Evolutionary conservation across 2,329 filamentous ascomycete species (phyloP), one percentile per base, ranked within the genome.

Genomic region (Bretziella fagacearum): DNA sequence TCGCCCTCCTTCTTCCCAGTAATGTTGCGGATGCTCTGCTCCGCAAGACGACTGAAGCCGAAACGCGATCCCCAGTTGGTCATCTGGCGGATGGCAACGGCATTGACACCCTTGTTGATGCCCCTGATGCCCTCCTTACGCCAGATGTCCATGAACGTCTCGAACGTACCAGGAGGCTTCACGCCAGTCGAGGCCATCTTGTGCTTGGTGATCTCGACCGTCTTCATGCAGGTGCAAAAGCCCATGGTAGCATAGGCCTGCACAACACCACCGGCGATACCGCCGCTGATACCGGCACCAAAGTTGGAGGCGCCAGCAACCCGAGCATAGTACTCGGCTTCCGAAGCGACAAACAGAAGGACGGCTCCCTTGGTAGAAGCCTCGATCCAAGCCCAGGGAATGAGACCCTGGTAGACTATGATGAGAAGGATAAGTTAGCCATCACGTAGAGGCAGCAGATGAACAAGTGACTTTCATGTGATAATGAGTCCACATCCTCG

Each of bases 181-280:
- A 80, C 77, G 56, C 91, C 91, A 36, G 77, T 55, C 27, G 84
- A 80, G 11, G 84, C 86, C 60, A 91, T 71, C 76, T 96, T 96
- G 73, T 91, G 82, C 70, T 95, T 93, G 61, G 91, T 98, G 67
- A 98, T 98, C 67, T 98, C 91, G 55, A 96, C 91, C 54, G 91
- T 98, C 79, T 98, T 98, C 91, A 98, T 98, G 77, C 91, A 98
- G 52, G 91, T 98, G 69, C 91, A 98, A 79, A 98, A 98, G 56
- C 91, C 91, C 89, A 98, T 98, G 63, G 91, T 98, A 55, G 91
- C 91, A 64, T 98, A 98, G 51, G 91, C 91, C 70, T 98, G 91
- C 40, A 89, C 91, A 51, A 98, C 79, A 73, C 91, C 91, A 62
- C 91, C 91, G 18, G 79, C 74, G 71, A 98, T 85, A 65, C 91